phyloP scores from a whole-genome alignment of 805 yeast genomes.

The Candida rishiriensis region DNA sequence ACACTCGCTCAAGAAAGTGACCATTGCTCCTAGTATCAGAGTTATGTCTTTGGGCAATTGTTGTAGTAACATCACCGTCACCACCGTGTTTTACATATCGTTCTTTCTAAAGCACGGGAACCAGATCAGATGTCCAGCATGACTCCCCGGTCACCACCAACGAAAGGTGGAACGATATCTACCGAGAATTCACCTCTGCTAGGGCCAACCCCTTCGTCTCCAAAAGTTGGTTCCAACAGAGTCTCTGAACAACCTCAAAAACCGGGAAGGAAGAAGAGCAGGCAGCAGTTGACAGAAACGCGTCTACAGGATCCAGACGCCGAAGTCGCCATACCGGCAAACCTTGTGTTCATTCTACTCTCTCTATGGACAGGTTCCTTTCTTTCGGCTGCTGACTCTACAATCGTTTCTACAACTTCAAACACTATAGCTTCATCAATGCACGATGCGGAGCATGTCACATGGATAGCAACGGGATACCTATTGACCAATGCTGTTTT shows the following conservation, averaged over 20 bases:
- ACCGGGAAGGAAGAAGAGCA: conserved; percentile 1
- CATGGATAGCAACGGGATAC: conserved; percentile 74
- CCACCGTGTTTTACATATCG: too few species aligned
- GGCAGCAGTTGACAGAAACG: not conserved
- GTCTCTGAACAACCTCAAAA: not conserved
- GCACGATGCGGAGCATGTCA: conserved; percentile 43
- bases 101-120: too few species aligned
- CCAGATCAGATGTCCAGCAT: too few species aligned
- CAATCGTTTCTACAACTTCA: conserved; percentile 56
- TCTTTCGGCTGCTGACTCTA: conserved; percentile 53
- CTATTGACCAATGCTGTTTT: conserved; percentile 66
- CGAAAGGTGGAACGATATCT: too few species aligned
- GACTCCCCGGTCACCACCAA: too few species aligned
- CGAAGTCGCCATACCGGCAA: conserved; percentile 19
- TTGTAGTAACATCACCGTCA: too few species aligned
- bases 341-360: conserved; percentile 17
- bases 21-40: too few species aligned
- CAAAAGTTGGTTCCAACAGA: too few species aligned
- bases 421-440: conserved; percentile 57
- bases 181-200: too few species aligned
- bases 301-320: conserved; percentile 1
- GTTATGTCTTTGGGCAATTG: too few species aligned
- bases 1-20: too few species aligned
- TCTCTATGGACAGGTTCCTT: conserved; percentile 44
- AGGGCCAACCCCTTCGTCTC: too few species aligned